Percentiles rank a stretch among this genome's conserved stretches.
Conservation (phyloP, 2,329 filamentous ascomycete genomes). For the Fusarium sacchari region DNA sequence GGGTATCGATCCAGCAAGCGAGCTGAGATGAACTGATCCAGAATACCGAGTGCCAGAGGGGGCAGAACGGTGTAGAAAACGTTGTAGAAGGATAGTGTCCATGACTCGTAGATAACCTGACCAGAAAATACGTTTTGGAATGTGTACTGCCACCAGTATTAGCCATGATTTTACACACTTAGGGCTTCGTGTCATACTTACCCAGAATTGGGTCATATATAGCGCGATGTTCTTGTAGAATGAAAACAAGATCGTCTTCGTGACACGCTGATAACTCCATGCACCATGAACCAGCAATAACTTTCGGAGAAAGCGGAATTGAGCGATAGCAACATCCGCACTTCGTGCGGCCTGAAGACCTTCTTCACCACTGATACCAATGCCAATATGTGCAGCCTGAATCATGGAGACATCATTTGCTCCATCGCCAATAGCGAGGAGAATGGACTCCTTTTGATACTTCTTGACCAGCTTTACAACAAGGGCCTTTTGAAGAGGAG, state of each 20-base stretch:
- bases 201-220: conserved; percentile 99
- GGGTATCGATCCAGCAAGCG: conserved; percentile 94
- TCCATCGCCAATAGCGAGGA: conserved; percentile 95
- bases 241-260: conserved; percentile 96
- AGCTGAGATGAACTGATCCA: conserved; percentile 97
- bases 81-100: conserved; percentile 99
- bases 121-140: conserved; percentile 99
- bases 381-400: conserved; percentile 95
- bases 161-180: conserved; percentile 8
- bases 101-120: conserved; percentile 98
- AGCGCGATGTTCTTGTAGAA: conserved; percentile 99
- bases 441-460: conserved; percentile 85
- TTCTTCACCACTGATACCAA: conserved; percentile 96
- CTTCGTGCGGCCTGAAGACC: conserved; percentile 96
- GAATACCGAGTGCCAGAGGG: conserved; percentile 92
- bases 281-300: conserved; percentile 93
- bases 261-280: conserved; percentile 97
- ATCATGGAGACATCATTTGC: conserved; percentile 99
- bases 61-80: conserved; percentile 96
- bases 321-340: conserved; percentile 93
- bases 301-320: conserved; percentile 95
- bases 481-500: conserved; percentile 93
- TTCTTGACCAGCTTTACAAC: conserved; percentile 99
- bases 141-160: conserved; percentile 72
- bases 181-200: conserved; percentile 56